Evolutionary conservation across 768 basidiomycete genomes (phyloP), one percentile per base, ranked within the genome.

Genomic region (Hypholoma fasciculare): DNA sequence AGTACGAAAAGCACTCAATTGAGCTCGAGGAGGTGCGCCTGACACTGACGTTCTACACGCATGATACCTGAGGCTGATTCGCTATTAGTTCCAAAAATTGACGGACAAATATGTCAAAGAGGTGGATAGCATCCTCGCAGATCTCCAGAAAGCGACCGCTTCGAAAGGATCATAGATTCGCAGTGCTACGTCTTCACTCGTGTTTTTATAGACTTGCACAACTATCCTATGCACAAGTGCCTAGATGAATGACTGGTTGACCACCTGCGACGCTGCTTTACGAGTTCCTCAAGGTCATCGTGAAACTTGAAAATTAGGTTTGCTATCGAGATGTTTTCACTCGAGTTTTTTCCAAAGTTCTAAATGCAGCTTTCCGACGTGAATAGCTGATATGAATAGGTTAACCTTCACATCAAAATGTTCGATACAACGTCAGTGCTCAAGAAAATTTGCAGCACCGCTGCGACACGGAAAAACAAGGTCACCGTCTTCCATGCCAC

Each of bases 51-150:
- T 54, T 17, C 43, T n/a, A 23, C 9, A 13, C 27, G 17, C 23
- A 42, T 7, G 19, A 12, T 49, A n/a, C 43, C 39, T 14, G 48
- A 39, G 48, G 49, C 7, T 6, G 20, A 34, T 37, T 37, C 46
- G 17, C 11, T 54, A 13, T 20, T 56, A 94, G 92, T 90, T 93
- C 69, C 89, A 92, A 67, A 89, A 86, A 63, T 74, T 94, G 12
- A 76, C 78, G 0, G 87, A 92, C 61, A 81, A 75, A 58, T 79
- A 84, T 56, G 70, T 90, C 16, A 75, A 67, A 1, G 88, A 92
- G 43, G 74, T 91, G 13, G 91, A 93, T 68, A 84, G 82, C 54
- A 78, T 86, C 55, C 71, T 93, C 27, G 77, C 77, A 0, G 79
- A 80, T 30, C 71, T 89, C 52, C 90, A 89, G 69, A 90, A 86